A percentile compares a stretch with the other conserved stretches of the same genome.
These are phyloP conservation scores for Neurospora terricola DNA, from an alignment of 495 filamentous ascomycete genomes.

Conservation along the genomic window DNA sequence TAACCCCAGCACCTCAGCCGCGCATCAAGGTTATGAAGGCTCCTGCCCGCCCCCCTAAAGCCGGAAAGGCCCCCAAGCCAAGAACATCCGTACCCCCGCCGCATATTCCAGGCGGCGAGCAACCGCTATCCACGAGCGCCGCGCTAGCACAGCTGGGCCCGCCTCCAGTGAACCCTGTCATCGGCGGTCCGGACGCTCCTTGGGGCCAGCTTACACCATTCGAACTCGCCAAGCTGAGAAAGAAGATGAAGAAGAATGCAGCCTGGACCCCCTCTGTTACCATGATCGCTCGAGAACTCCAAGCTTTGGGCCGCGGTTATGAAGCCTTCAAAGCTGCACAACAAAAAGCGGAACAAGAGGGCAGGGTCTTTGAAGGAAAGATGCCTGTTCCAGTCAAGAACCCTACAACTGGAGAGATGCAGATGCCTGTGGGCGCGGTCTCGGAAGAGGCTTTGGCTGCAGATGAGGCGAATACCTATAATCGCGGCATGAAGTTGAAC, in stretches of 20 bases:
- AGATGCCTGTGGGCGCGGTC: conserved; percentile 40
- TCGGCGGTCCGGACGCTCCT: conserved; percentile 68
- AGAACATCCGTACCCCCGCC: conserved; percentile 38
- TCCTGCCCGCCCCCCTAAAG: conserved; percentile 23
- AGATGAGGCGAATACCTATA: conserved; percentile 54
- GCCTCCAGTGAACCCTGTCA: conserved; percentile 64
- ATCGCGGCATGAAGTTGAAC: conserved; percentile 84
- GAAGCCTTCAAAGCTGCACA: conserved; percentile 65
- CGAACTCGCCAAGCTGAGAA: conserved; percentile 83
- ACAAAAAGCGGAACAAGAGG: conserved; percentile 54
- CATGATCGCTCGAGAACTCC: conserved; percentile 88
- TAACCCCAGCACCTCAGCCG: conserved; percentile 23
- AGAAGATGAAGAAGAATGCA: conserved; percentile 98
- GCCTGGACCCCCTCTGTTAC: conserved; percentile 92
- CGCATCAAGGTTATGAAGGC: conserved; percentile 34
- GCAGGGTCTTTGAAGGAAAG: conserved; percentile 48
- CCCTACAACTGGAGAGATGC: conserved; percentile 34
- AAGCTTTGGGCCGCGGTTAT: conserved; percentile 62
- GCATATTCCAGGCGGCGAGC: conserved; percentile 40
- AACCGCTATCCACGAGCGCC: conserved; percentile 64
- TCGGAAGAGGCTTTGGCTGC: conserved; percentile 38
- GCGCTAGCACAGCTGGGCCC: conserved; percentile 66
- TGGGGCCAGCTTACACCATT: conserved; percentile 87
- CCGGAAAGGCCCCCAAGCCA: conserved; percentile 25
- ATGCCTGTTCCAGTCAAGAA: conserved; percentile 36